A percentile compares a stretch with the other conserved stretches of the same genome.
Evolutionary conservation across 2,329 filamentous ascomycete species (phyloP).

Genomic region (Sclerotinia sclerotiorum): DNA sequence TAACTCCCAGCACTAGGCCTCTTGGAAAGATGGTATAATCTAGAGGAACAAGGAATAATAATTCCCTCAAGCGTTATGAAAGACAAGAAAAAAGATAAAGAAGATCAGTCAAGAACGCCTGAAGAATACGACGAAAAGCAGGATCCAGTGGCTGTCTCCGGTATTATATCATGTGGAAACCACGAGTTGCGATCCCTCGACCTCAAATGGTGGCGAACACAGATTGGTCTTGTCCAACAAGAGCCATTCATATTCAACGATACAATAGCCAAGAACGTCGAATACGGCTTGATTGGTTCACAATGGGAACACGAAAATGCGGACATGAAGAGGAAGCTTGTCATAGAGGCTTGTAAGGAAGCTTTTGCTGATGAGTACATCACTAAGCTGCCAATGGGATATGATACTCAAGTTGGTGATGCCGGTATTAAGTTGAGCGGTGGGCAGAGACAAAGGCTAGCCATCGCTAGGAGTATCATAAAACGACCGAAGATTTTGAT

Average conservation of each 20-base stretch:
- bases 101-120: slow-evolving; percentile 31
- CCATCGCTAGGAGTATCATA: slow-evolving; percentile 69
- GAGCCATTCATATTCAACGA: slow-evolving; percentile 69
- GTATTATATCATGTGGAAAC: slow-evolving; percentile 54
- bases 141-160: slow-evolving; percentile 48
- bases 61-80: slow-evolving; percentile 22
- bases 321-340: slow-evolving; percentile 58
- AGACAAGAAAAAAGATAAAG: slow-evolving; percentile 43
- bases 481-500: slow-evolving; percentile 67
- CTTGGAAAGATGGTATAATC: slow-evolving; percentile 45
- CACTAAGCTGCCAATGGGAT: slow-evolving; percentile 60
- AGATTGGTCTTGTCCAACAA: slow-evolving; percentile 67
- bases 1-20: slow-evolving; percentile 31
- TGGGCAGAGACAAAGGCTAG: slow-evolving; percentile 75
- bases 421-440: slow-evolving; percentile 75
- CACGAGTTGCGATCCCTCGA: slow-evolving; percentile 58
- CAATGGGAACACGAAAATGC: slow-evolving; percentile 53
- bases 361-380: slow-evolving; percentile 71
- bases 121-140: slow-evolving; percentile 37
- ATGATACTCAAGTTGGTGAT: slow-evolving; percentile 74
- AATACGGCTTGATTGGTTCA: slow-evolving; percentile 56
- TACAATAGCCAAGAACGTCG: slow-evolving; percentile 62
- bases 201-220: slow-evolving; percentile 59
- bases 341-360: slow-evolving; percentile 63
- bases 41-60: slow-evolving; percentile 24